A percentile compares a stretch with the other conserved stretches of the same genome.
Evolutionary conservation across 106 monocot species (phyloP).

Genomic region (Phalaenopsis equestris): DNA sequence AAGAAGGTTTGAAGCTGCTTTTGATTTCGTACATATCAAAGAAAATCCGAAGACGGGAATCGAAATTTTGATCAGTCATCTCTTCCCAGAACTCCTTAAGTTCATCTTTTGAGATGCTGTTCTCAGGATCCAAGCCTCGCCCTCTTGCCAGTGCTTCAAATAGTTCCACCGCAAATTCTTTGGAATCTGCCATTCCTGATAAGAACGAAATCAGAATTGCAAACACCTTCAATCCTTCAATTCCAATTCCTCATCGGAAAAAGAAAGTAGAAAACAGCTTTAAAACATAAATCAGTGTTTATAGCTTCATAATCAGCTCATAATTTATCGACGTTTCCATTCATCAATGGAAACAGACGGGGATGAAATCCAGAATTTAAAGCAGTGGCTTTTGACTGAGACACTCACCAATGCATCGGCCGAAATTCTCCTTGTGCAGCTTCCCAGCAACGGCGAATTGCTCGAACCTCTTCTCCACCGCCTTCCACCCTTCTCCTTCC

Average conservation of each 20-base stretch:
- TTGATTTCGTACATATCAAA: constrained; percentile 71
- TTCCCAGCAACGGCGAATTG: constrained; percentile 32
- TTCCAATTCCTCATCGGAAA: too few species aligned
- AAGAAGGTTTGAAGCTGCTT: background rate
- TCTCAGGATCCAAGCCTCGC: constrained; percentile 30
- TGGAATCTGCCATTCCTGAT: constrained; percentile 76
- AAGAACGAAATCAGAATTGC: background rate
- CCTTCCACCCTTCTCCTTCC: constrained; percentile 58
- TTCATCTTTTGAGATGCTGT: constrained; percentile 50
- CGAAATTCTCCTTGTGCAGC: constrained; percentile 69
- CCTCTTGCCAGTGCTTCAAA: constrained; percentile 70
- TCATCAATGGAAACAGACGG: too few species aligned
- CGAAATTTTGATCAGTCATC: constrained; percentile 87
- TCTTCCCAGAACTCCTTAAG: constrained; percentile 87
- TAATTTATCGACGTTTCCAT: too few species aligned
- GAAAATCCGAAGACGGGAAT: constrained; percentile 85
- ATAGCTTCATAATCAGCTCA: background rate
- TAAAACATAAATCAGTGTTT: background rate
- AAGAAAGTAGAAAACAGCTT: too few species aligned
- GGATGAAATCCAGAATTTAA: too few species aligned
- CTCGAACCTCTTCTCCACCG: constrained; percentile 59
- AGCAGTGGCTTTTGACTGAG: background rate
- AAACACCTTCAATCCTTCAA: background rate
- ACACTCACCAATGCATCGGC: constrained; percentile 70
- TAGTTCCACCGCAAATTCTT: constrained; percentile 80